Evolutionary conservation across 2,329 filamentous ascomycete genomes (phyloP), one percentile per base, ranked within the genome.

Genomic region (Periconia macrospinosa): DNA sequence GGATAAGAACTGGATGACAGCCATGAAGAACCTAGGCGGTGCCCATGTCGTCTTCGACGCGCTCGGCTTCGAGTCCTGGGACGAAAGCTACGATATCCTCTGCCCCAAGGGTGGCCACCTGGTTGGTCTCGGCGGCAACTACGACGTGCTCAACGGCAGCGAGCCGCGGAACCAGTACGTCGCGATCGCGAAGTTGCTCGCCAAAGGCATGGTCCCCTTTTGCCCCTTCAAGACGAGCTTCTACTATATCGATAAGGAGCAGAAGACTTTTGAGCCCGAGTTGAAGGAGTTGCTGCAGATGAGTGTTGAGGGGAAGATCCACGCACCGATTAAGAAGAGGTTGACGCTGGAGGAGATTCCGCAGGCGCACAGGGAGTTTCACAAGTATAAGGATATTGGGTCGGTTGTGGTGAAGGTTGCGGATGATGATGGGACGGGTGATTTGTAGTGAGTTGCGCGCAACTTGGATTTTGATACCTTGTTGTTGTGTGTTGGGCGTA

Each of bases 11-110:
- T 82, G 80, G 80, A 79, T 81, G 37, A 48, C 52, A 19, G 68
- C 67, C 6, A 80, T 82, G 76, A 73, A 76, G 44, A 66, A 60
- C 6, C 58, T 78, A 8, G 80, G 79, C 11, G 79, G 80, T 18
- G 79, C 73, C 0, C 74, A 81, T 49, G 75, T 73, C 18, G 76
- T 80, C 18, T 81, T 78, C 45, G 81, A 82, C 23, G 69, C 80
- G 0, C 74, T 82, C 2, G 79, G 79, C 40, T 81, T 77, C 57
- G 78, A 81, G 55, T 79, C 78, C 54, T 82, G 72, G 59, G 78
- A 81, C 53, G 79, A 82, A 59, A 78, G 76, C 11, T 82, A 73
- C 68, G 66, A 68, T 2, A 79, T 81, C 40, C 68, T 82, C 2
- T 59, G 59, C 2, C 56, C 46, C 6, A 52, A 51, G 17, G 78